Percentiles rank a stretch among this genome's conserved stretches.
These are phyloP conservation scores for Aspergillus puulaauensis DNA, from an alignment of 2,329 filamentous ascomycete species.

Conservation along the genomic window DNA sequence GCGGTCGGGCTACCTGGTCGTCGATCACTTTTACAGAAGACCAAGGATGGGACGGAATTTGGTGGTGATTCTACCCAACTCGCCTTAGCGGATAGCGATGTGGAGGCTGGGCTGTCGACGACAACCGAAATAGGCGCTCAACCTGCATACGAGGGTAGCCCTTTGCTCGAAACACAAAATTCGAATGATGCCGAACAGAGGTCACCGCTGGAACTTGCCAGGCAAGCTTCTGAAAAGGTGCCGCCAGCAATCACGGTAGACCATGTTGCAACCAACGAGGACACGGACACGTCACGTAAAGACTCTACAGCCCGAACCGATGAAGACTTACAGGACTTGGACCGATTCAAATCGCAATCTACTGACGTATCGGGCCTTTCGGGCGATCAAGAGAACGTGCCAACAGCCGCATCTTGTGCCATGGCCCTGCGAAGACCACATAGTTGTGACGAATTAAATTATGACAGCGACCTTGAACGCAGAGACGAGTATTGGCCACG, in stretches of 20 bases:
- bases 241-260: slow-evolving; percentile 37
- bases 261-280: slow-evolving; percentile 20
- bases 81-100: slow-evolving; percentile 30
- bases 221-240: slow-evolving; percentile 18
- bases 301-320: slow-evolving; percentile 16
- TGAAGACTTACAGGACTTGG: slow-evolving; percentile 30
- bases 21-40: slow-evolving; percentile 42
- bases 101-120: slow-evolving; percentile 18
- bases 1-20: slow-evolving; percentile 60
- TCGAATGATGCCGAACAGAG: slow-evolving; percentile 16
- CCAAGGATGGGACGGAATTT: slow-evolving; percentile 35
- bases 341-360: slow-evolving; percentile 29
- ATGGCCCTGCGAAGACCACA: slow-evolving; percentile 38
- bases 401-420: slow-evolving; percentile 20
- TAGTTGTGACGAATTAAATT: slow-evolving; percentile 33
- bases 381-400: slow-evolving; percentile 26
- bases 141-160: slow-evolving; percentile 18
- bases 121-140: slow-evolving; percentile 16
- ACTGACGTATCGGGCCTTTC: slow-evolving; percentile 24
- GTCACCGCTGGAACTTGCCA: slow-evolving; percentile 9
- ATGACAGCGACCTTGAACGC: slow-evolving; percentile 18
- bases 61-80: slow-evolving; percentile 29
- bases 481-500: slow-evolving; percentile 37
- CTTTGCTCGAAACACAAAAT: slow-evolving; percentile 17
- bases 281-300: slow-evolving; percentile 19